Percentiles rank a stretch among this genome's conserved stretches.
phyloP scores from a whole-genome alignment of 768 basidiomycete species.

The Lactarius sp. region DNA sequence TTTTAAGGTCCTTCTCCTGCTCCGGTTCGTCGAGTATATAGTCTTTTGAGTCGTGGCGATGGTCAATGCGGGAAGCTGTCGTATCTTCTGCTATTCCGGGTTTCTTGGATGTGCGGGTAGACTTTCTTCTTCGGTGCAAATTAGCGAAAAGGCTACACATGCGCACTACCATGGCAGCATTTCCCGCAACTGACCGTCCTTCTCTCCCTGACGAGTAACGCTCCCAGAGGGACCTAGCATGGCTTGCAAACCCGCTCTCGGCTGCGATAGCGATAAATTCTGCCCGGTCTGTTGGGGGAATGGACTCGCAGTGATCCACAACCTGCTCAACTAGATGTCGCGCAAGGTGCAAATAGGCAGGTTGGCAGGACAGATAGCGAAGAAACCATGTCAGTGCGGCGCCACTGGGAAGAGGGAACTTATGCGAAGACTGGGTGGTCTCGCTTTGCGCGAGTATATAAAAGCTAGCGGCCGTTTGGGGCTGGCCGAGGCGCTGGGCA shows the following conservation, averaged over 20 bases:
- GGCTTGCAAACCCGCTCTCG: slow-evolving; percentile 40
- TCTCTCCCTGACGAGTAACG: slow-evolving; percentile 44
- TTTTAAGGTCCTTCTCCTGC: slow-evolving; percentile 17
- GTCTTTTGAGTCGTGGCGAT: not conserved
- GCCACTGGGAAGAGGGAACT: slow-evolving; percentile 50
- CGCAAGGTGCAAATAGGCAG: slow-evolving; percentile 42
- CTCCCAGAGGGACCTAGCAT: slow-evolving; percentile 55
- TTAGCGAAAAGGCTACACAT: slow-evolving; percentile 45
- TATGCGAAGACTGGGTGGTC: slow-evolving; percentile 31
- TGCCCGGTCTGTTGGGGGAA: slow-evolving; percentile 45
- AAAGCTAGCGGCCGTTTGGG: slow-evolving; percentile 39
- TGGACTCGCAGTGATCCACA: slow-evolving; percentile 36
- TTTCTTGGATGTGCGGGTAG: not conserved
- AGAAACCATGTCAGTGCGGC: slow-evolving; percentile 50
- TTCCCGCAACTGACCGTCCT: slow-evolving; percentile 38
- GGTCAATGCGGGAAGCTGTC: not conserved
- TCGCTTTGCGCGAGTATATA: slow-evolving; percentile 43
- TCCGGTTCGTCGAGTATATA: not conserved
- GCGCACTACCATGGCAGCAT: slow-evolving; percentile 43
- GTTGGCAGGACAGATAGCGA: slow-evolving; percentile 37
- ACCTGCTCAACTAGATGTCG: slow-evolving; percentile 49
- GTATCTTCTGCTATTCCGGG: not conserved
- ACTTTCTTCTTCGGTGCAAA: slow-evolving; percentile 1
- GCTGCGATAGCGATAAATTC: slow-evolving; percentile 47
- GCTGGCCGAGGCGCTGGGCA: slow-evolving; percentile 21